Evolutionary conservation across 352 stramenopile species (phyloP).

Genomic region (Sclerospora graminicola): DNA sequence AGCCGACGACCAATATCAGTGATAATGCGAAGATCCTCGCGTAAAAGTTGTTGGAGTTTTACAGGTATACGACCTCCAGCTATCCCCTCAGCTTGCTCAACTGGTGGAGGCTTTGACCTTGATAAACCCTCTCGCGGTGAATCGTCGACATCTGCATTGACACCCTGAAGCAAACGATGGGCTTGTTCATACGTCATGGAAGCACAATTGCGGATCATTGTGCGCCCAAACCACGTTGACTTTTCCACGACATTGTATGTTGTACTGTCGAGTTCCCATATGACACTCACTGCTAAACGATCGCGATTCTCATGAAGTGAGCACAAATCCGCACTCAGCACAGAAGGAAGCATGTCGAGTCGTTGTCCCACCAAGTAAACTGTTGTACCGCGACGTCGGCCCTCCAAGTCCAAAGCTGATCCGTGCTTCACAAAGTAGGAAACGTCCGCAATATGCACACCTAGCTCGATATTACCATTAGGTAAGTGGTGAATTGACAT

Average conservation of each 20-base stretch:
- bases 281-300: slow-evolving; percentile 83
- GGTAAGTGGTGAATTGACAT: slow-evolving; percentile 72
- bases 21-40: slow-evolving; percentile 45
- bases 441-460: slow-evolving; percentile 99
- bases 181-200: slow-evolving; percentile 85
- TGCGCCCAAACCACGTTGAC: slow-evolving; percentile 82
- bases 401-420: slow-evolving; percentile 94
- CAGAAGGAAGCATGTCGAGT: slow-evolving; percentile 88
- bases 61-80: slow-evolving; percentile 56
- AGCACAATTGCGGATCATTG: slow-evolving; percentile 93
- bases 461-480: slow-evolving; percentile 86
- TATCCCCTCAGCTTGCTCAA: slow-evolving; percentile 28
- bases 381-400: slow-evolving; percentile 82
- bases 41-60: slow-evolving; percentile 37
- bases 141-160: slow-evolving; percentile 48
- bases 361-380: slow-evolving; percentile 96
- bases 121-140: slow-evolving; percentile 4
- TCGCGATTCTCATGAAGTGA: slow-evolving; percentile 87
- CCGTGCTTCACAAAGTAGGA: slow-evolving; percentile 96
- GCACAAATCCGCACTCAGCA: slow-evolving; percentile 86
- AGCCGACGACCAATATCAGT: slow-evolving; percentile 59
- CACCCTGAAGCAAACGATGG: slow-evolving; percentile 55
- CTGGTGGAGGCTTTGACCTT: background rate
- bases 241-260: slow-evolving; percentile 46
- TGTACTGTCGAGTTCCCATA: slow-evolving; percentile 84